Base-by-base conservation (phyloP, 345 rosid species). In the Gossypioides kirkii region DNA sequence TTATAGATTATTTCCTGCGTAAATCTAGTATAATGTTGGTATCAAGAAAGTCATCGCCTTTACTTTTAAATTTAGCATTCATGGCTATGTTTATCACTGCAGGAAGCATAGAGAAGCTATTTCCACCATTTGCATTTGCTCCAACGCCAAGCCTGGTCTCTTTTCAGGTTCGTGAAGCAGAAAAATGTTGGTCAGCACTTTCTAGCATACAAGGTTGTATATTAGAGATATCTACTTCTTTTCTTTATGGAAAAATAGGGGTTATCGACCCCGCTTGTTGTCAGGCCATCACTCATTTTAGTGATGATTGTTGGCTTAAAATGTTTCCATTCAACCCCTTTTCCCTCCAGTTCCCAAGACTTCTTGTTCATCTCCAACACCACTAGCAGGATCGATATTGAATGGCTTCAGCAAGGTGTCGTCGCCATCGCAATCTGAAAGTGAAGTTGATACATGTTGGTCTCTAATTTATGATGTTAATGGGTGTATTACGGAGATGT, bases 181-280 rank as follows among this genome's bases (percentile, higher is more conserved):
- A 53, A 43, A 36, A 64, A 16, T 74, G 76, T 8, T 65, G 61
- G 63, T 38, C 71, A 23, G 11, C 54, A 42, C 26, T 74, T 38
- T 23, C 53, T 7, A 17, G 28, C 77, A 55, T 43, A 52, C 53
- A 36, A 6, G 61, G 63, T 2, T 74, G 71, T 54, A n/a, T 74
- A 1, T 17, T 12, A 3, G 71, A 65, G 61, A 13, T 74, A 11
- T 36, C 7, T n/a, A 16, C 17, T 64, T 54, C 71, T 2, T 17
- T 74, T 10, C 26, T 14, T 10, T 17, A 6, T 13, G 41, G 63
- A 8, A 63, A 74, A 74, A 10, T 74, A 38, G 63, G 63, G 1
- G 13, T 12, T 64, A 16, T 74, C 41, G 55, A 64, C 56, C 46
- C 56, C 25, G 64, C 22, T 54, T 74, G 77, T 17, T 74, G 77